Evolutionary conservation across 2,329 filamentous ascomycete genomes (phyloP), one percentile per base, ranked within the genome.

Genomic region (Chaetomium olivaceum): DNA sequence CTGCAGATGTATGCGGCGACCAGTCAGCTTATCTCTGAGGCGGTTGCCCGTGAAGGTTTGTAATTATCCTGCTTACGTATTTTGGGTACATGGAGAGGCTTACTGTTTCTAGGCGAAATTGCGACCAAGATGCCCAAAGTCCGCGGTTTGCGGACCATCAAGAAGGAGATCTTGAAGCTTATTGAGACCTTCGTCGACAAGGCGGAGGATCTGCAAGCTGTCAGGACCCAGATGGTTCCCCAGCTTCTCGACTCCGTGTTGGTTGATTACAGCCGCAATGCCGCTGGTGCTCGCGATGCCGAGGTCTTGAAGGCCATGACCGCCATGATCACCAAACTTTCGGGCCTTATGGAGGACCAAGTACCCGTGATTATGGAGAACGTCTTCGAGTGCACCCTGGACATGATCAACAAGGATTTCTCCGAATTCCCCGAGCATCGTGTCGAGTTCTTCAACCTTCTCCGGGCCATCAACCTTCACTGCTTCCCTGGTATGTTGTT

Each of bases 331-430:
- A 92, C 91, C 73, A 98, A 97, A 81, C 87, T 99, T 75, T 93
- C 94, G 80, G 92, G 87, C 71, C 84, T 98, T 75, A 99, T 99
- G 96, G 95, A 98, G 77, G 95, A 98, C 76, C 95, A 98, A 79
- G 92, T 99, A 52, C 93, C 95, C 11, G 90, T 90, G 58, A 98
- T 99, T 75, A 97, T 99, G 91, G 93, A 98, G 78, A 96, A 94
- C 71, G 92, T 99, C 29, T 99, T 99, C 74, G 94, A 98, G 79
- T 98, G 94, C 82, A 99, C 95, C 3, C 83, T 99, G 64, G 93
- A 97, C 74, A 99, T 99, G 95, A 99, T 99, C 81, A 99, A 98
- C 87, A 99, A 99, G 81, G 95, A 99, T 79, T 99, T 99, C 79
- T 97, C 96, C 56, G 95, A 99, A 76, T 99, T 96, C 78, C 95